Evolutionary conservation across 2,329 filamentous ascomycete species (phyloP).

Genomic region (Chaetomium globosum): DNA sequence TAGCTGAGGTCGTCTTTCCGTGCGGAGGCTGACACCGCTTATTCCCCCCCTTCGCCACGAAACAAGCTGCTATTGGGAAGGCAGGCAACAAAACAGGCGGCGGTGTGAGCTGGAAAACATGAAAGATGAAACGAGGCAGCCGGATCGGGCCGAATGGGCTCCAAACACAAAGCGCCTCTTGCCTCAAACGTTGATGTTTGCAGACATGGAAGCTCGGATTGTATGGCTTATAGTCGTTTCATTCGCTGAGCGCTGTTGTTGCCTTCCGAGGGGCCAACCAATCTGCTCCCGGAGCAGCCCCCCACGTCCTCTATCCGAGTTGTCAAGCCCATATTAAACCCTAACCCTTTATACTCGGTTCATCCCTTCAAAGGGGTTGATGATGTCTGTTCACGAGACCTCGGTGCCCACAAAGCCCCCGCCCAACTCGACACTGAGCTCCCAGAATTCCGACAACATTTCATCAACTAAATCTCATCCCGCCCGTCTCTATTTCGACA

Average conservation of each 20-base stretch:
- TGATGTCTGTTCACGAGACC: too few species aligned
- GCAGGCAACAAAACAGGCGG: neutral
- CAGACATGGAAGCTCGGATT: neutral
- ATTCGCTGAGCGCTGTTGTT: neutral
- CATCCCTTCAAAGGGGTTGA: constrained; percentile 11
- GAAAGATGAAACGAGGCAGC: constrained; percentile 1
- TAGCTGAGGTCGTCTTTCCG: neutral
- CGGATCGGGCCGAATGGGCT: neutral
- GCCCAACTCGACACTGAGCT: constrained; percentile 6
- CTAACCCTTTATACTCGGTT: constrained; percentile 18
- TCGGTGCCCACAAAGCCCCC: neutral
- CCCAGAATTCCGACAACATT: neutral
- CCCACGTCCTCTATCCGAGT: neutral
- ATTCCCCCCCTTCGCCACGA: neutral
- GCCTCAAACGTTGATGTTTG: neutral
- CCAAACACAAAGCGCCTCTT: neutral
- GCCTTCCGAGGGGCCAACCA: neutral
- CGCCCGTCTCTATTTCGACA: neutral
- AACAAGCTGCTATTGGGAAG: neutral
- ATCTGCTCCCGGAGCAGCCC: neutral
- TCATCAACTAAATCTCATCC: neutral
- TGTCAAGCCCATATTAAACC: neutral
- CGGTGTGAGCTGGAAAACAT: neutral
- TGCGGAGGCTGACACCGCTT: neutral
- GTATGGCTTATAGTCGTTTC: neutral